Percentiles rank a stretch among this genome's conserved stretches.
phyloP scores from a whole-genome alignment of 768 basidiomycete genomes.

The Boletus rex-veris region DNA sequence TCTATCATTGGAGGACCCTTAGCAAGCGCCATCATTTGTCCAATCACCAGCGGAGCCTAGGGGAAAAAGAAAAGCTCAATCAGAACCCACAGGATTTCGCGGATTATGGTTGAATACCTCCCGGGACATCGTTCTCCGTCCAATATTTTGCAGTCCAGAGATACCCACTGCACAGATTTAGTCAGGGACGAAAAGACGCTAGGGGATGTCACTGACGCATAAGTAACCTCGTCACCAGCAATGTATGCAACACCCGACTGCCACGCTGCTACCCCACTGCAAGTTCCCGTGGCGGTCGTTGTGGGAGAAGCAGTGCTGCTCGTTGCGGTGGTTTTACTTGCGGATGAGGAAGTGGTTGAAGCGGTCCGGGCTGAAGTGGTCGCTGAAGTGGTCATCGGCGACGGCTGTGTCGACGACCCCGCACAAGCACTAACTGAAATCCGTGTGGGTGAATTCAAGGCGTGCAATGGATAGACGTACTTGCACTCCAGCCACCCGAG shows the following conservation, averaged over 20 bases:
- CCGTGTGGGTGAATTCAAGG: neutral
- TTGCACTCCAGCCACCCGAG: conserved; percentile 61
- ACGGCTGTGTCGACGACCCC: conserved; percentile 6
- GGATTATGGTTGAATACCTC: conserved; percentile 25
- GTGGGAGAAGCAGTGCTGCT: conserved; percentile 14
- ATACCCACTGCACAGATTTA: conserved; percentile 16
- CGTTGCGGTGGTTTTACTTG: conserved; percentile 7
- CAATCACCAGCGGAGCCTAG: conserved; percentile 50
- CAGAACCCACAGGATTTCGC: neutral
- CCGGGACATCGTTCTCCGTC: conserved; percentile 54
- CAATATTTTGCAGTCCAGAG: conserved; percentile 59
- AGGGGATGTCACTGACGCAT: conserved; percentile 38
- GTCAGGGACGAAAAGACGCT: neutral
- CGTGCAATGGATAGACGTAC: conserved; percentile 35
- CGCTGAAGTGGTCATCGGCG: conserved; percentile 15
- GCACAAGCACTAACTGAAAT: conserved; percentile 23
- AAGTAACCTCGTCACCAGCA: conserved; percentile 51
- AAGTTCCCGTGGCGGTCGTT: conserved; percentile 34
- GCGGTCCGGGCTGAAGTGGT: neutral
- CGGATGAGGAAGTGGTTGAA: conserved; percentile 6
- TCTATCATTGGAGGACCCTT: neutral
- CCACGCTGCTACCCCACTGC: conserved; percentile 51
- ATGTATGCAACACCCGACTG: conserved; percentile 42
- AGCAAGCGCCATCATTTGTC: conserved; percentile 56
- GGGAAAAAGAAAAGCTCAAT: neutral